Evolutionary conservation across 805 yeast genomes (phyloP), one percentile per base, ranked within the genome.

Genomic region (Candida khao-thaluensis): DNA sequence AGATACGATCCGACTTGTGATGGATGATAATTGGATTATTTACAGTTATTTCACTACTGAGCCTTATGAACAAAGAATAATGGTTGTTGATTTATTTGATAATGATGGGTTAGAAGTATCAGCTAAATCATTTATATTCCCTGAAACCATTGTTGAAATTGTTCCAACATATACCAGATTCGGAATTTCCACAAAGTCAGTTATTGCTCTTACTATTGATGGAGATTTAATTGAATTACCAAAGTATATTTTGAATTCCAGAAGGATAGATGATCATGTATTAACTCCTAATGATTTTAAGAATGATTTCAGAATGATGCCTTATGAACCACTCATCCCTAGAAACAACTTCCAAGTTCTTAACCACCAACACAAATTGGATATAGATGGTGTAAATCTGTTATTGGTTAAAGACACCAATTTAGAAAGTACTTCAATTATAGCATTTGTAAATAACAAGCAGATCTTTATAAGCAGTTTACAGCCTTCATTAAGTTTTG

Each of bases 11-110:
- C 62, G 72, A 16, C 51, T 87, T 18, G 68, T 79, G 1, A 74
- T 79, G 58, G 93, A 88, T 35, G 98, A 91, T 55, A 79, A 90
- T 60, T 91, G 93, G 85, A 66, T 88, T 12, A 71, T 86, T 8
- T 82, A 85, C 53, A 67, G 90, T 0, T 82, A 78, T 50, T 76
- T 72, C 53, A 72, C 81, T 40, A 52, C 54, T 1, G 56, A 56
- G 2, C 81, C 82, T 8, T 74, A 76, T 35, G 72, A 68, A 42
- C 74, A 67, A 43, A 75, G 81, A 50, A 53, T 93, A 10, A 78
- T 73, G 11, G 88, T 85, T 3, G 66, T 87, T 51, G 97, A 93
- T 56, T 59, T 93, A 27, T 93, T 79, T 59, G 38, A 40, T n/a
- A 77, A 49, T 41, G 46, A 43, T 3, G 51, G 51, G 29, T 17